Percentiles rank a stretch among this genome's conserved stretches.
Evolutionary conservation across 108 stramenopile species (phyloP).

Genomic region (Skeletonema marinoi): DNA sequence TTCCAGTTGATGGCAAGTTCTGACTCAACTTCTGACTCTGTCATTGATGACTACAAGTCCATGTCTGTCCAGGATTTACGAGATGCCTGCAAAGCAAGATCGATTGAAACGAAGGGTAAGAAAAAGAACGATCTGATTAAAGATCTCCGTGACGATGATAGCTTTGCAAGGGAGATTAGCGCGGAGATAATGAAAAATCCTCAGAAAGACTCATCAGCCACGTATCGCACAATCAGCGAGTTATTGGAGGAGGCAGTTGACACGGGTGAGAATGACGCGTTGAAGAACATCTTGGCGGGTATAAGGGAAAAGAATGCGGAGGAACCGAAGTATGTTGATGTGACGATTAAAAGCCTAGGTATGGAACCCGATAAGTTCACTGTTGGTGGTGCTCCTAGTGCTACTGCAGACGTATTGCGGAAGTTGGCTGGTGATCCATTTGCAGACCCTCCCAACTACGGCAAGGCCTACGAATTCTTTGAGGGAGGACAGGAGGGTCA

Average conservation of each 20-base stretch:
- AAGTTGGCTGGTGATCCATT: conserved; percentile 89
- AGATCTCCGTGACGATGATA: conserved; percentile 59
- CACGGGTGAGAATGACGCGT: conserved; percentile 41
- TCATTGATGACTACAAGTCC: conserved; percentile 67
- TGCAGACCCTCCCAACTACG: conserved; percentile 88
- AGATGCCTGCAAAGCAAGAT: conserved; percentile 57
- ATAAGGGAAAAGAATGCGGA: conserved; percentile 57
- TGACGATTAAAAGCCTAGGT: conserved; percentile 80
- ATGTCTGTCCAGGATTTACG: conserved; percentile 81
- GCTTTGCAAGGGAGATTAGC: conserved; percentile 46
- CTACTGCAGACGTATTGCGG: conserved; percentile 85
- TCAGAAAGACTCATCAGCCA: conserved; percentile 37
- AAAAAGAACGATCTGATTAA: conserved; percentile 60
- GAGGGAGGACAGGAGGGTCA: conserved; percentile 83
- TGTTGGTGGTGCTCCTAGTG: conserved; percentile 84
- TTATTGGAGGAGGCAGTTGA: conserved; percentile 58
- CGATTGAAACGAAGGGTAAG: conserved; percentile 15
- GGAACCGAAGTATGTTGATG: conserved; percentile 80
- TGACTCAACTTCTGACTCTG: neutral
- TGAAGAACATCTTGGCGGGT: conserved; percentile 57
- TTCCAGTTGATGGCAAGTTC: conserved; percentile 45
- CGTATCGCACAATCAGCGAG: conserved; percentile 56
- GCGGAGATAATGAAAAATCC: conserved; percentile 22
- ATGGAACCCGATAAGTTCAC: conserved; percentile 89
- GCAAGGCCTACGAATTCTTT: conserved; percentile 85